Conservation (phyloP, 2,329 filamentous ascomycete species). For the Chrysosporium queenslandicum region DNA sequence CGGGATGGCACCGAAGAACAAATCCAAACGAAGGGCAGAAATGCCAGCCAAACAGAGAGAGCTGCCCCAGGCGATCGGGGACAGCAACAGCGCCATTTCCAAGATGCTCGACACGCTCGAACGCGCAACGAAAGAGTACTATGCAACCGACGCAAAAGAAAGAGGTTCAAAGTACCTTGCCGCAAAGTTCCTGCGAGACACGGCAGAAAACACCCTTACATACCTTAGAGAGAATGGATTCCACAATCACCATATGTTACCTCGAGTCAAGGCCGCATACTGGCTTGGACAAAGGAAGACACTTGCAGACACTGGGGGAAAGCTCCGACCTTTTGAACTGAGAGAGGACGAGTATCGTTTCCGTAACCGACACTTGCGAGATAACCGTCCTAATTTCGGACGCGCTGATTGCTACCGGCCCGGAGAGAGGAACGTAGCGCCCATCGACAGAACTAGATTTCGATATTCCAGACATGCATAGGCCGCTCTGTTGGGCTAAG, state of each 20-base stretch:
- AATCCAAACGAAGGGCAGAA: background rate
- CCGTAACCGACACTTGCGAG: constrained; percentile 1
- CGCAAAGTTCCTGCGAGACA: constrained; percentile 37
- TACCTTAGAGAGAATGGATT: constrained; percentile 24
- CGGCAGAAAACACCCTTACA: constrained; percentile 33
- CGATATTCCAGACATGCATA: constrained; percentile 3
- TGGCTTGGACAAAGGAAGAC: constrained; percentile 29
- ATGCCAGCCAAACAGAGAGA: background rate
- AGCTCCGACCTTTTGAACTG: constrained; percentile 12
- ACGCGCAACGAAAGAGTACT: constrained; percentile 31
- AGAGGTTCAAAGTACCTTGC: constrained; percentile 21
- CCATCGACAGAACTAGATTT: background rate
- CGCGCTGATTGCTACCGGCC: constrained; percentile 24
- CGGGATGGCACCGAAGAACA: background rate
- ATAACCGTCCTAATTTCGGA: constrained; percentile 11
- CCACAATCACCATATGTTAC: constrained; percentile 23
- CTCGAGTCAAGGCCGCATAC: constrained; percentile 29
- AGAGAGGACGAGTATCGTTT: constrained; percentile 3
- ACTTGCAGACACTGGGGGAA: constrained; percentile 21
- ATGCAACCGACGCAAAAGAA: constrained; percentile 21
- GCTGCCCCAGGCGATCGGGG: background rate
- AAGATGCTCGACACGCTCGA: constrained; percentile 24
- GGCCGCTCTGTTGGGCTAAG: too few species aligned
- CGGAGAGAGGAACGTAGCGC: background rate
- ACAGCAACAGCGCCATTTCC: constrained; percentile 5